Evolutionary conservation across 192 early-diverging fungal species (phyloP).

Genomic region (Umbelopsis ramanniana): DNA sequence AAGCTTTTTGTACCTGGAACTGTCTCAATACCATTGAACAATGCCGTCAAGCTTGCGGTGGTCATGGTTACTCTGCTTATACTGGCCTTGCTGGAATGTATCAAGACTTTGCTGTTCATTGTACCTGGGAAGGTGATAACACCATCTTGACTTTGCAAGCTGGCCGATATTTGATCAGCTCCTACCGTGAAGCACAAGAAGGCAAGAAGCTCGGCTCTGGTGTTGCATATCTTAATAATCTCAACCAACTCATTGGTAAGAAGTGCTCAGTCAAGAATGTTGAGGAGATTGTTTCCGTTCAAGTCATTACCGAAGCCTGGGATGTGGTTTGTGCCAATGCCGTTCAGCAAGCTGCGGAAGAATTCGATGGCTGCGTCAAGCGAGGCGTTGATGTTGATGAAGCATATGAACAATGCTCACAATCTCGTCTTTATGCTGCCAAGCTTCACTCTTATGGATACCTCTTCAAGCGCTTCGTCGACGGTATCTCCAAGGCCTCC

Average conservation of each 20-base stretch:
- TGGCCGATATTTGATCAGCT: slow-evolving; percentile 82
- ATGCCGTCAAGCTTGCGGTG: slow-evolving; percentile 88
- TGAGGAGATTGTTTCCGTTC: slow-evolving; percentile 58
- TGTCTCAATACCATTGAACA: slow-evolving; percentile 89
- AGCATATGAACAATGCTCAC: slow-evolving; percentile 89
- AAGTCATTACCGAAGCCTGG: slow-evolving; percentile 78
- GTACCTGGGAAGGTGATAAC: slow-evolving; percentile 91
- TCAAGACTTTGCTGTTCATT: slow-evolving; percentile 89
- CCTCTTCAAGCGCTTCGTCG: slow-evolving; percentile 83
- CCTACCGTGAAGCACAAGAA: slow-evolving; percentile 67
- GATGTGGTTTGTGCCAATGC: slow-evolving; percentile 82
- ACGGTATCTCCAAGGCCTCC: slow-evolving; percentile 70
- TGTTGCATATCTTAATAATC: slow-evolving; percentile 73
- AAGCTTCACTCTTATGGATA: slow-evolving; percentile 87
- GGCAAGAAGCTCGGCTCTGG: slow-evolving; percentile 81
- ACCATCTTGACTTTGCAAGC: slow-evolving; percentile 90
- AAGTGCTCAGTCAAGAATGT: slow-evolving; percentile 54
- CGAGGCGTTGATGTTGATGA: slow-evolving; percentile 74
- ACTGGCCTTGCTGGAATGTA: slow-evolving; percentile 86
- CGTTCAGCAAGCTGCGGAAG: slow-evolving; percentile 79
- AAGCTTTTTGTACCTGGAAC: slow-evolving; percentile 94
- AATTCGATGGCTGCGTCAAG: slow-evolving; percentile 71
- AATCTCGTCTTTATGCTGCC: slow-evolving; percentile 79
- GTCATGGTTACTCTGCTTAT: slow-evolving; percentile 93
- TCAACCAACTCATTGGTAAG: slow-evolving; percentile 51